Evolutionary conservation across 2,329 filamentous ascomycete genomes (phyloP), one percentile per base, ranked within the genome.

Genomic region (Colletotrichum theobromicola): DNA sequence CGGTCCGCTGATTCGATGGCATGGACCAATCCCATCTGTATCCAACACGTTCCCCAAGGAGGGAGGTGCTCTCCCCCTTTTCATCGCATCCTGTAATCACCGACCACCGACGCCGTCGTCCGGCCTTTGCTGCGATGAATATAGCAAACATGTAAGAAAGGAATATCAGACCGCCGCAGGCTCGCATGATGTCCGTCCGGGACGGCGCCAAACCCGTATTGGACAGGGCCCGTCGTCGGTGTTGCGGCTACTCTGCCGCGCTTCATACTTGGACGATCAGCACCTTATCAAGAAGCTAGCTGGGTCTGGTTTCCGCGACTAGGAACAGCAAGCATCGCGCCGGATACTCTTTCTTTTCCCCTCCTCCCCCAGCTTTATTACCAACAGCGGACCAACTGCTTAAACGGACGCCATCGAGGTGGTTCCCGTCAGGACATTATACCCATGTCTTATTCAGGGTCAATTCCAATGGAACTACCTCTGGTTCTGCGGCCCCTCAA

Each of bases 211-310:
- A 35, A 61, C 55, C 55, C 2, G 12, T 61, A 35, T 37, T 34
- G 66, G 55, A 61, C 67, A 16, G n/a, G 58, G 16, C 13, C 60
- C 42, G 67, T 65, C 67, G 30, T 55, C 58, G 42, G 67, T 65
- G 10, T 65, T 57, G 67, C 67, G 67, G 67, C 67, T 70, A 65
- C 61, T 42, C 24, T 16, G 32, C 42, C 67, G 58, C 37, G 67
- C 67, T 70, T 55, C 42, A 68, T 16, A 57, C 58, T 42, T 28
- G 50, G 61, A 42, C 42, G 60, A 70, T 70, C 67, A 65, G 61
- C 67, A 70, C 61, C 37, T 64, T 55, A 70, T 65, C 50, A 21
- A 57, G 42, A 70, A 58, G 42, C 67, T 32, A 42, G n/a, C 67
- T 65, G 67, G 42, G 66, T 5, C 60, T 46, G 60, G 30, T 18